These are phyloP conservation scores for Aurantiochytrium sp. DNA, from an alignment of 108 stramenopile species.

Conservation along the genomic window DNA sequence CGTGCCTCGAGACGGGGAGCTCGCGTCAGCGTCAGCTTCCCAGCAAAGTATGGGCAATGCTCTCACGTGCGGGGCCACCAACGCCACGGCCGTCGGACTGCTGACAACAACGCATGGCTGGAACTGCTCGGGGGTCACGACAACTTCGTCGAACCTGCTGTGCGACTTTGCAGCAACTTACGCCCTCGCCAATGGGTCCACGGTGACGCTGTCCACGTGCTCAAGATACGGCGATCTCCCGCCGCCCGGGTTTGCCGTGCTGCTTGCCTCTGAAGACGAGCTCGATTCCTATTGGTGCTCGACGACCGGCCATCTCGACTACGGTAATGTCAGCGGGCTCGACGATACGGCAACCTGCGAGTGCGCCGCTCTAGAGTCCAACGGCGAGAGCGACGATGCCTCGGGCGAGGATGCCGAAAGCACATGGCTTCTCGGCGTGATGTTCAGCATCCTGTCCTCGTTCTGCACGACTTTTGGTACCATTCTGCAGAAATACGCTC, in stretches of 20 bases:
- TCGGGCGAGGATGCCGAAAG: neutral
- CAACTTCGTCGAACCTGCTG: neutral
- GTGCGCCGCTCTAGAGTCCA: neutral
- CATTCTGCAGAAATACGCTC: constrained; percentile 5
- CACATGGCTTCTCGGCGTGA: neutral
- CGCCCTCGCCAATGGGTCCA: neutral
- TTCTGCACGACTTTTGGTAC: neutral
- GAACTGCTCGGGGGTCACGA: neutral
- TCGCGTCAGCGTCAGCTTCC: too few relatives aligned
- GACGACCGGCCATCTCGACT: neutral
- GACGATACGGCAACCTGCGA: neutral
- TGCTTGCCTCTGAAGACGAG: neutral
- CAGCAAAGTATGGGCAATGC: neutral
- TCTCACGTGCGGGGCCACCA: neutral
- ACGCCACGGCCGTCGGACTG: neutral
- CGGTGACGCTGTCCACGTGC: neutral
- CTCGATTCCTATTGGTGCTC: neutral
- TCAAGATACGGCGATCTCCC: neutral
- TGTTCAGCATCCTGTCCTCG: neutral
- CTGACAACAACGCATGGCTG: neutral
- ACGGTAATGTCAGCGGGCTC: neutral
- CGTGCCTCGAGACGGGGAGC: too few relatives aligned
- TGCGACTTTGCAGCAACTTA: neutral
- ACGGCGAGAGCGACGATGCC: neutral
- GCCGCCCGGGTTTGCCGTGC: neutral